Conservation (phyloP, 441 rosid species). For the Codiaeum variegatum region DNA sequence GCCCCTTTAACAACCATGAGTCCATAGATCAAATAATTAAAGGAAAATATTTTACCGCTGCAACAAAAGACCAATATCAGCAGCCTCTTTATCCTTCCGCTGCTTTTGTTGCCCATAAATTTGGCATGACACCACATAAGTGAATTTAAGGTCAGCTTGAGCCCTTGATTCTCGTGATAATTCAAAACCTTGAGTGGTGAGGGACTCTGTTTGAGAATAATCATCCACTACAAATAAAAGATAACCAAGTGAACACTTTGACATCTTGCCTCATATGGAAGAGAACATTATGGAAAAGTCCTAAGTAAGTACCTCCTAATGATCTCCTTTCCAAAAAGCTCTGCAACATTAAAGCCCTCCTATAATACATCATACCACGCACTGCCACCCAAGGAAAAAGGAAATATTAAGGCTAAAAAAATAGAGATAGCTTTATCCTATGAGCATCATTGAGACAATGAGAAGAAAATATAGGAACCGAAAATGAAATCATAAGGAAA, state of each 20-base stretch:
- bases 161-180: constrained; percentile 81
- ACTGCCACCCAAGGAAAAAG: constrained; percentile 47
- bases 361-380: constrained; percentile 99
- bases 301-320: constrained; percentile 55
- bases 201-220: constrained; percentile 40
- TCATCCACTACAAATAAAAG: constrained; percentile 44
- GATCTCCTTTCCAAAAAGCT: constrained; percentile 78
- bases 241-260: constrained; percentile 20
- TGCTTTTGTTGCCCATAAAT: constrained; percentile 97
- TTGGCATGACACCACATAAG: constrained; percentile 96
- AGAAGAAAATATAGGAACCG: constrained; percentile 6
- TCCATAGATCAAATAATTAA: background rate
- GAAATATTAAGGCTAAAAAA: constrained; percentile 17
- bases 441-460: constrained; percentile 15
- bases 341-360: constrained; percentile 97
- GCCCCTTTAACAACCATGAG: no score
- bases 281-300: constrained; percentile 11
- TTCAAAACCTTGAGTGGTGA: constrained; percentile 62
- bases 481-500: background rate
- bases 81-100: constrained; percentile 78
- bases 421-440: constrained; percentile 9
- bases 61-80: constrained; percentile 84
- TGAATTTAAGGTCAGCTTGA: constrained; percentile 90
- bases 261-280: constrained; percentile 11
- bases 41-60: constrained; percentile 50